phyloP scores from a whole-genome alignment of 83 land plant genomes.

The Thuja plicata region DNA sequence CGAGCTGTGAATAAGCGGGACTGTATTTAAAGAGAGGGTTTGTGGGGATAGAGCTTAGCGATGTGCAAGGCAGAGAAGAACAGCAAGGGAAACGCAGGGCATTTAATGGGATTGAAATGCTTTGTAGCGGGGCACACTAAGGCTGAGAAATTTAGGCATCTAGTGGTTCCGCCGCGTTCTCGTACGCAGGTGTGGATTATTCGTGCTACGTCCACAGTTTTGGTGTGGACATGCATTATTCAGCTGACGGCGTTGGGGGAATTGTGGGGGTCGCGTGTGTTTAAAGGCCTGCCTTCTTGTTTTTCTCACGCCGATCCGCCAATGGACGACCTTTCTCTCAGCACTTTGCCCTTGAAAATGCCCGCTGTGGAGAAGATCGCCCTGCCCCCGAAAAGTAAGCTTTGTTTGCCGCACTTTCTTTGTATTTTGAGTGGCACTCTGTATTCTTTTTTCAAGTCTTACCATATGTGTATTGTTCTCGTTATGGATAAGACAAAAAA shows the following conservation, averaged over 20 bases:
- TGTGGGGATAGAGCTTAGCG: background rate
- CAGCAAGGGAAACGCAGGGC: background rate
- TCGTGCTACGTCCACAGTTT: constrained; percentile 55
- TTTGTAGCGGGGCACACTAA: background rate
- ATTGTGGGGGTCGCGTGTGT: constrained; percentile 59
- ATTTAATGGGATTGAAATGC: background rate
- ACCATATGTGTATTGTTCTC: background rate
- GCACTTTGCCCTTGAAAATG: background rate
- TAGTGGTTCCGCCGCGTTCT: constrained; percentile 18
- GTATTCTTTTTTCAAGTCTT: background rate
- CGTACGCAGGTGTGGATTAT: constrained; percentile 65
- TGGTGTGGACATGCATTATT: constrained; percentile 80
- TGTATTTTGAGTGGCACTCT: background rate
- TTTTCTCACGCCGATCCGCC: constrained; percentile 24
- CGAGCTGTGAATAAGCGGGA: background rate
- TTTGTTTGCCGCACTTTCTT: background rate
- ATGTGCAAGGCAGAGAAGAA: constrained; percentile 12
- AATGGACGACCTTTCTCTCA: background rate
- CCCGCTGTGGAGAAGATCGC: constrained; percentile 14
- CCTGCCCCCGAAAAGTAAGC: constrained; percentile 58
- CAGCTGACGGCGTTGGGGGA: constrained; percentile 75
- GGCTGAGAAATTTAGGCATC: constrained; percentile 22
- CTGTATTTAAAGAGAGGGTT: background rate
- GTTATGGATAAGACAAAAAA: background rate
- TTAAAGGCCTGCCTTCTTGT: constrained; percentile 66